A percentile compares a stretch with the other conserved stretches of the same genome.
Evolutionary conservation across 768 basidiomycete genomes (phyloP).

Genomic region (Calocera viscosa): DNA sequence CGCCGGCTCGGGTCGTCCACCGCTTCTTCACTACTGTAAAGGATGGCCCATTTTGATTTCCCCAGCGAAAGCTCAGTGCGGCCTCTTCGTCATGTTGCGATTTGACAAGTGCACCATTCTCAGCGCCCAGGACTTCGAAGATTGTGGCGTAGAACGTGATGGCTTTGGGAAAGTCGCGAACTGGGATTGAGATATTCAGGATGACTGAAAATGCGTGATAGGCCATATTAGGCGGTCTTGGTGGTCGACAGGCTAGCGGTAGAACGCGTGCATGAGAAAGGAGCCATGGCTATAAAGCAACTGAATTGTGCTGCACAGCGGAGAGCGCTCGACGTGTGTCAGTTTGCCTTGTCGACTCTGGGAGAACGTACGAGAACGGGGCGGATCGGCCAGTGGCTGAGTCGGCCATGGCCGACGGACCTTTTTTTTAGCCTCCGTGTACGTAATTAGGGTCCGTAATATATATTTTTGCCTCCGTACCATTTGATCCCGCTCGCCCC

Average conservation of each 20-base stretch:
- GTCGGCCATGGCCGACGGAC: too few relatives aligned
- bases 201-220: not conserved
- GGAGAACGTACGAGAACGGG: too few relatives aligned
- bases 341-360: too few relatives aligned
- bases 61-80: not conserved
- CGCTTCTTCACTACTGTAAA: not conserved
- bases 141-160: not conserved
- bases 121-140: not conserved
- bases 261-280: not conserved
- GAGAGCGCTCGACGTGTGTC: not conserved
- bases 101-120: not conserved
- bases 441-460: too few relatives aligned
- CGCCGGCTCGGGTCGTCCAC: not conserved
- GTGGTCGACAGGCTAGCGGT: not conserved
- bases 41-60: not conserved
- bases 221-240: not conserved
- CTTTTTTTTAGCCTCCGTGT: too few relatives aligned
- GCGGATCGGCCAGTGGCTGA: too few relatives aligned
- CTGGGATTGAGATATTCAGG: slow-evolving; percentile 5
- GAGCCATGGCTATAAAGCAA: not conserved
- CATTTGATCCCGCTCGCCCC: too few relatives aligned
- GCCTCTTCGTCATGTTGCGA: not conserved
- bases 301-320: not conserved
- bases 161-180: slow-evolving; percentile 6
- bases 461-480: too few relatives aligned